A percentile compares a stretch with the other conserved stretches of the same genome.
Conservation (phyloP, 768 basidiomycete genomes). For the Suillus subluteus region DNA sequence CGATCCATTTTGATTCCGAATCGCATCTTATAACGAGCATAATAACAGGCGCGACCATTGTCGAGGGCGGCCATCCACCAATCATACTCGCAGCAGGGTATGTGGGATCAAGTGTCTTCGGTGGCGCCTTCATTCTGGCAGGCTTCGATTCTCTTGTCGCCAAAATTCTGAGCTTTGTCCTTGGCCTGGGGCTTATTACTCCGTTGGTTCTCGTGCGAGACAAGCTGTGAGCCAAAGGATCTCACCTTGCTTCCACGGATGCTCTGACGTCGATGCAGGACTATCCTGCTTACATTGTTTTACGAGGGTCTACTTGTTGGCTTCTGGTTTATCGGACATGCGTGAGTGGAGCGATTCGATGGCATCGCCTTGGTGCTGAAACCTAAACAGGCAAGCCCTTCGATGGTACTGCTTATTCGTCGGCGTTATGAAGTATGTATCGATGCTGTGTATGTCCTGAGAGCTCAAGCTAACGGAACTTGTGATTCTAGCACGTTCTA, state of each 20-base stretch:
- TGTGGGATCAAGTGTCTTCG: slow-evolving; percentile 79
- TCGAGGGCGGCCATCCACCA: slow-evolving; percentile 75
- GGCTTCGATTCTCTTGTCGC: slow-evolving; percentile 90
- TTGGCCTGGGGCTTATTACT: slow-evolving; percentile 84
- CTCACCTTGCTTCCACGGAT: not conserved
- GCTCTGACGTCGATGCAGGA: slow-evolving; percentile 50
- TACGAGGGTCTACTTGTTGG: slow-evolving; percentile 90
- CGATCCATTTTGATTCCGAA: slow-evolving; percentile 36
- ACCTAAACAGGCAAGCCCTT: slow-evolving; percentile 62
- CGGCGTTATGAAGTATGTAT: slow-evolving; percentile 80
- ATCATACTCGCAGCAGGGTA: slow-evolving; percentile 82
- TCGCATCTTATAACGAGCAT: not conserved
- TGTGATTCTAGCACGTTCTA: slow-evolving; percentile 67
- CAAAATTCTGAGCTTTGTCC: slow-evolving; percentile 90
- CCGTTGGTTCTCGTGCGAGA: slow-evolving; percentile 87
- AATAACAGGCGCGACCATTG: slow-evolving; percentile 43
- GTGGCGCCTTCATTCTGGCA: slow-evolving; percentile 80
- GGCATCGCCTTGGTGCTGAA: slow-evolving; percentile 14
- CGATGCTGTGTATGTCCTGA: slow-evolving; percentile 13
- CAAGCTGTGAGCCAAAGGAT: slow-evolving; percentile 67
- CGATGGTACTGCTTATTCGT: slow-evolving; percentile 85
- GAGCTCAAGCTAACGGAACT: slow-evolving; percentile 15
- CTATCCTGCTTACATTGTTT: slow-evolving; percentile 77
- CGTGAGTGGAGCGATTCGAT: slow-evolving; percentile 47
- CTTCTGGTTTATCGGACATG: slow-evolving; percentile 96